Evolutionary conservation across 2,329 filamentous ascomycete species (phyloP), one percentile per base, ranked within the genome.

Genomic region (Camillea tinctor): DNA sequence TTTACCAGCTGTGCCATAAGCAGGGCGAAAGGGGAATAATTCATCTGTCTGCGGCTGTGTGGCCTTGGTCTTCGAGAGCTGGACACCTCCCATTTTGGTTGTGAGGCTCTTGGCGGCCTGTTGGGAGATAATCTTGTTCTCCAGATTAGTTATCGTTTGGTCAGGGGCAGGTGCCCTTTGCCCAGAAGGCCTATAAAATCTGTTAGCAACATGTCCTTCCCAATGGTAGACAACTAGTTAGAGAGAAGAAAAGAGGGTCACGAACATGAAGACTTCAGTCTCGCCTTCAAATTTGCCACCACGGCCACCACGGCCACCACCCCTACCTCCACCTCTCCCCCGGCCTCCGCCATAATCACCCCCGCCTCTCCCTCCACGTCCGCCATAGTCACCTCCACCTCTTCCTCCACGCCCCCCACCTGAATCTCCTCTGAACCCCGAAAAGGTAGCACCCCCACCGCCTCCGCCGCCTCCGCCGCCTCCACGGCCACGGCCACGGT

Each of bases 1-100:
- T 1, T 52, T 70, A 3, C 84, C 84, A 4, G 64, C 65, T 2
- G 69, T 75, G 20, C 83, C 82, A 62, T 79, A 86, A 1, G 77
- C 78, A 20, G 84, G 84, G 2, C 84, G 78, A 7, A 68, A 58
- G 2, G 83, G 81, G 52, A 85, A 75, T 51, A 61, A 56, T 15
- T 59, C 61, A 9, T 63, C 64, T 17, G 62, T 15, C 7, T 57
- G 13, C 17, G 61, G 21, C 21, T 57, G 58, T 13, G 56, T 49
- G 30, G 55, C 26, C 52, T 60, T 57, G 19, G 21, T 40, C 4
- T 36, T 55, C 8, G 68, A 68, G 21, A 76, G 24, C 3, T 72
- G 62, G 22, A 80, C 66, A 48, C 74, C 72, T 13, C 69, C 68
- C 74, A 81, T 76, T 54, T 77, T 69, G 2, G 69, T 63, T 2